Evolutionary conservation across 2,329 filamentous ascomycete species (phyloP).

Genomic region (Penicillium griseofulvum): DNA sequence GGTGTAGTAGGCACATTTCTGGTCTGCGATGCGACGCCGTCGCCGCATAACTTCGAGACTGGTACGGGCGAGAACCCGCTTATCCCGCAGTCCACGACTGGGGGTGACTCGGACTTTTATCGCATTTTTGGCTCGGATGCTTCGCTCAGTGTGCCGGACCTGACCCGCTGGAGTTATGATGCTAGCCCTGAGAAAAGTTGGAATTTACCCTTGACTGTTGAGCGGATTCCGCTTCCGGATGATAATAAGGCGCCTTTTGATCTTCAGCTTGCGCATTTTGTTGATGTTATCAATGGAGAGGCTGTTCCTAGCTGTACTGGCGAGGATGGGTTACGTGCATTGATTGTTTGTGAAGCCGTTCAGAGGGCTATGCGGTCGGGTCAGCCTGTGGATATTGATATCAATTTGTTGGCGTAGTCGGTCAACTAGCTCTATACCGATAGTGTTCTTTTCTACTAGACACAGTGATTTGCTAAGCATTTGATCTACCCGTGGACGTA

Average conservation of each 20-base stretch:
- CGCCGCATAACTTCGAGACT: conserved; percentile 55
- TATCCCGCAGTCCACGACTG: conserved; percentile 41
- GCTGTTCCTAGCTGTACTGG: conserved; percentile 50
- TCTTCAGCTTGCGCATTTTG: conserved; percentile 53
- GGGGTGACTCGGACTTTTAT: conserved; percentile 48
- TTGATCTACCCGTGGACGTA: neutral
- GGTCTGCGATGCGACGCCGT: conserved; percentile 52
- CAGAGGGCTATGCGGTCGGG: conserved; percentile 44
- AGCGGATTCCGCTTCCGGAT: conserved; percentile 30
- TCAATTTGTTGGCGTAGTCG: conserved; percentile 13
- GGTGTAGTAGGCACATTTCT: conserved; percentile 59
- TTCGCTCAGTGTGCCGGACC: conserved; percentile 55
- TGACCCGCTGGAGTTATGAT: conserved; percentile 51
- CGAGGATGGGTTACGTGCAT: conserved; percentile 51
- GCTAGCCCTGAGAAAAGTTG: conserved; percentile 42
- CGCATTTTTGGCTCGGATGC: conserved; percentile 55
- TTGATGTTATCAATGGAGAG: conserved; percentile 47
- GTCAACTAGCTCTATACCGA: neutral
- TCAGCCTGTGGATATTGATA: conserved; percentile 33
- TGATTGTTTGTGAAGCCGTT: conserved; percentile 55
- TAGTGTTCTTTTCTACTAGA: neutral
- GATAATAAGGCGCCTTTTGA: conserved; percentile 50
- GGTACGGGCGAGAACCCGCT: conserved; percentile 60
- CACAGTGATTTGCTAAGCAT: neutral
- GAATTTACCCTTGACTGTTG: conserved; percentile 36